Evolutionary conservation across 2,329 filamentous ascomycete genomes (phyloP).

Genomic region (Fusarium vanettenii): DNA sequence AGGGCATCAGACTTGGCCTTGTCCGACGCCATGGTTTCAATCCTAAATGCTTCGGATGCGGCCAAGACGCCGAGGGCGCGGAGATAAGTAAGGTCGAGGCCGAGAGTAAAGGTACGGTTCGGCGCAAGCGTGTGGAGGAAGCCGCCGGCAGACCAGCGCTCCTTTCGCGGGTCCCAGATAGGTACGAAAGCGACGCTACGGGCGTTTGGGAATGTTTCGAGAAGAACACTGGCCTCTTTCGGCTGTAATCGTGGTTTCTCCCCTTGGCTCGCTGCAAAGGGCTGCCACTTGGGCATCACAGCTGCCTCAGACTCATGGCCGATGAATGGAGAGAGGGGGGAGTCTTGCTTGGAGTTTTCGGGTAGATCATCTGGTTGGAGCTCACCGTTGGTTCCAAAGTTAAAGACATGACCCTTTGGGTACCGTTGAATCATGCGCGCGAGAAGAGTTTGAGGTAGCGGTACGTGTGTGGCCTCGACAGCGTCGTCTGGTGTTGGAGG

Average conservation of each 20-base stretch:
- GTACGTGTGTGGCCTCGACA: conserved; percentile 11
- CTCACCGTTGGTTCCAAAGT: conserved; percentile 54
- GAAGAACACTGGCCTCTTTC: conserved; percentile 42
- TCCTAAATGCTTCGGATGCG: conserved; percentile 65
- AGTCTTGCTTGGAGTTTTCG: conserved; percentile 20
- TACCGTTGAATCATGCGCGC: conserved; percentile 56
- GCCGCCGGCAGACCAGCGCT: conserved; percentile 61
- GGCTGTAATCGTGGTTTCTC: conserved; percentile 18
- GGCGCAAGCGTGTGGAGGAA: conserved; percentile 61
- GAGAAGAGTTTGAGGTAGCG: conserved; percentile 54
- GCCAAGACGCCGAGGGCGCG: conserved; percentile 64
- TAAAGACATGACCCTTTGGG: conserved; percentile 59
- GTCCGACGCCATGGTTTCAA: conserved; percentile 52
- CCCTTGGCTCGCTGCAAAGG: background rate
- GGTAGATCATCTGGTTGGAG: conserved; percentile 47
- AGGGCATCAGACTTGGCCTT: conserved; percentile 69
- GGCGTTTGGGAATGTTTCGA: conserved; percentile 54
- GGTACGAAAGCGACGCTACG: conserved; percentile 61
- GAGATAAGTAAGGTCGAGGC: conserved; percentile 63
- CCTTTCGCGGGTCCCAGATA: conserved; percentile 58
- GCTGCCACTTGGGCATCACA: background rate
- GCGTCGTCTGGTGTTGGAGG: conserved; percentile 9
- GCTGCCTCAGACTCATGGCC: background rate
- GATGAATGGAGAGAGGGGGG: background rate
- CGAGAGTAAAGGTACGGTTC: conserved; percentile 56